These are phyloP conservation scores for Alternaria angustiovoidea DNA, from an alignment of 2,329 filamentous ascomycete genomes.

Conservation along the genomic window DNA sequence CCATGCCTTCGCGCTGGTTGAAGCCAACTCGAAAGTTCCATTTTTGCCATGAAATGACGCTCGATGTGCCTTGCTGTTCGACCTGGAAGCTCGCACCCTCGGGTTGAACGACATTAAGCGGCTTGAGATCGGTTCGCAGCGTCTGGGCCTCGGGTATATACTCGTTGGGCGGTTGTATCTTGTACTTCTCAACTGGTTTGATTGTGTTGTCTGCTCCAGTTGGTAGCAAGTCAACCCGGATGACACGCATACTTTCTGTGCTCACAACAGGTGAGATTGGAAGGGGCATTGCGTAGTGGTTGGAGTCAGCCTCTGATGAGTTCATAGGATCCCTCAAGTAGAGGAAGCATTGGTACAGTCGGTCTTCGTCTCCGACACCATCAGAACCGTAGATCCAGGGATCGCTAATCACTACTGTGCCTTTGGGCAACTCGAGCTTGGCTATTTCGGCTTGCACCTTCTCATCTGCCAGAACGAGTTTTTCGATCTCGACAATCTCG, in stretches of 20 bases:
- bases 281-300: slow-evolving; percentile 73
- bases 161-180: slow-evolving; percentile 68
- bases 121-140: slow-evolving; percentile 69
- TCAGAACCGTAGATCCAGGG: slow-evolving; percentile 73
- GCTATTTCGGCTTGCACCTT: slow-evolving; percentile 66
- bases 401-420: slow-evolving; percentile 65
- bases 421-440: slow-evolving; percentile 66
- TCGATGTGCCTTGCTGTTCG: slow-evolving; percentile 61
- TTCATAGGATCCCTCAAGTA: slow-evolving; percentile 72
- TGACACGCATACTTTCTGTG: slow-evolving; percentile 67
- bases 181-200: slow-evolving; percentile 64
- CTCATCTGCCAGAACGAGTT: slow-evolving; percentile 63
- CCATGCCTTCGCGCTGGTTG: slow-evolving; percentile 74
- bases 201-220: slow-evolving; percentile 70
- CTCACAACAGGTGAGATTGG: slow-evolving; percentile 74
- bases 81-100: slow-evolving; percentile 70
- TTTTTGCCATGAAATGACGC: slow-evolving; percentile 62
- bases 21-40: slow-evolving; percentile 72
- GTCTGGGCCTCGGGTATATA: slow-evolving; percentile 71
- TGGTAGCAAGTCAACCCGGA: slow-evolving; percentile 74
- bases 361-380: slow-evolving; percentile 56
- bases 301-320: slow-evolving; percentile 64
- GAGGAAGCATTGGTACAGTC: slow-evolving; percentile 70
- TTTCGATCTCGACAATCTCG: slow-evolving; percentile 67
- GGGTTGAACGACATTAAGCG: slow-evolving; percentile 70